Evolutionary conservation across 495 filamentous ascomycete genomes (phyloP).

Genomic region (Hyaloscypha finlandica): DNA sequence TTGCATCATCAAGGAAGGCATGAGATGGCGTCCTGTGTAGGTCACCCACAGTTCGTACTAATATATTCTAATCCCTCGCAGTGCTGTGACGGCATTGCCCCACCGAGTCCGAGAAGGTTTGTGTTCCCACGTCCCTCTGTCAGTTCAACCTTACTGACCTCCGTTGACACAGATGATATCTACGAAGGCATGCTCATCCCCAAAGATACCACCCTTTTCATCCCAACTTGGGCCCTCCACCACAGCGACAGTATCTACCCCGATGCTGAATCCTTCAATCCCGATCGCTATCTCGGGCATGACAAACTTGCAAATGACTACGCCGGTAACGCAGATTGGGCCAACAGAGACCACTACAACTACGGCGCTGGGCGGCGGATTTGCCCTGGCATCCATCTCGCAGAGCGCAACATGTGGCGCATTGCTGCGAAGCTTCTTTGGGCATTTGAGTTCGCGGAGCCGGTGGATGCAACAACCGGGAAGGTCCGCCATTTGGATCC

Average conservation of each 20-base stretch:
- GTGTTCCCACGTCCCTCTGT: no score
- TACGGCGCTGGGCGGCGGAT: conserved; percentile 63
- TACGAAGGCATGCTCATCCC: conserved; percentile 47
- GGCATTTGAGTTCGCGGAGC: conserved; percentile 43
- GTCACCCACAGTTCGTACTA: no score
- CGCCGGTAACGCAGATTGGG: conserved; percentile 23
- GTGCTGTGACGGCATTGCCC: no score
- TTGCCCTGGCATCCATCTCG: conserved; percentile 60
- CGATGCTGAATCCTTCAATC: conserved; percentile 49
- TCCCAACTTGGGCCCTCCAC: conserved; percentile 45
- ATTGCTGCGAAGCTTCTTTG: conserved; percentile 53
- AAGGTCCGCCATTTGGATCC: no score
- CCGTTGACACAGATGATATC: conserved; percentile 43
- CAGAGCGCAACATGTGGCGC: conserved; percentile 57
- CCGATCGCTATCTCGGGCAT: conserved; percentile 42
- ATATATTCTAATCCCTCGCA: conserved; percentile 43
- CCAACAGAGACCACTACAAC: conserved; percentile 46
- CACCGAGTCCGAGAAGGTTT: no score
- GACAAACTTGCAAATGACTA: not conserved
- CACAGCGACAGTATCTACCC: conserved; percentile 41
- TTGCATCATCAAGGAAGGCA: conserved; percentile 56
- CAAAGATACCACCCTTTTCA: conserved; percentile 42
- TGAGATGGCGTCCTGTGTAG: conserved; percentile 53
- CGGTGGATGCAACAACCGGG: no score
- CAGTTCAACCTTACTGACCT: not conserved